These are phyloP conservation scores for Amaranthus palmeri DNA, from an alignment of 148 eudicot genomes.

Conservation along the genomic window DNA sequence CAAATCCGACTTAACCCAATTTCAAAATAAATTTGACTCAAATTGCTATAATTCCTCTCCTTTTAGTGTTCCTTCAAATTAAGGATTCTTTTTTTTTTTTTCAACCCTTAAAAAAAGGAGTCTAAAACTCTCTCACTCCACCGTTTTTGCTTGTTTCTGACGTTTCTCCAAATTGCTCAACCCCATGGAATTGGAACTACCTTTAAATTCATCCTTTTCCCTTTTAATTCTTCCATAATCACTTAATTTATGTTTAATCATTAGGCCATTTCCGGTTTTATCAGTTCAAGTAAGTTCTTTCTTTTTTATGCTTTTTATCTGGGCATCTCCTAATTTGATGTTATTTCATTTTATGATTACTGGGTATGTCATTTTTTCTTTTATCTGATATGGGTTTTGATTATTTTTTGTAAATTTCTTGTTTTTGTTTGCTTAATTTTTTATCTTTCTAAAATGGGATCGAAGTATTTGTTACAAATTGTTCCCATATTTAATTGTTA, in stretches of 20 bases:
- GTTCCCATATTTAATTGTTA: not conserved
- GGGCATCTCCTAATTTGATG: not conserved
- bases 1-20: no score
- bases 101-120: not conserved
- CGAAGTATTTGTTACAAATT: not conserved
- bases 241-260: not conserved
- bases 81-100: not conserved
- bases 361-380: constrained; percentile 3
- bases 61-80: not conserved
- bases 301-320: not conserved
- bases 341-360: not conserved
- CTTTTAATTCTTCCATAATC: not conserved
- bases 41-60: no score
- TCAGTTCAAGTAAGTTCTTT: constrained; percentile 8
- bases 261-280: not conserved
- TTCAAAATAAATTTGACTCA: no score
- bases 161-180: not conserved
- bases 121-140: not conserved
- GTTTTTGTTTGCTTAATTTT: not conserved
- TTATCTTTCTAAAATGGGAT: not conserved
- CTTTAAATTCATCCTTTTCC: not conserved
- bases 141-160: constrained; percentile 11
- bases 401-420: not conserved
- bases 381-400: constrained; percentile 18
- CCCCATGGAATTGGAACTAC: not conserved